Evolutionary conservation across 2,329 filamentous ascomycete species (phyloP), one percentile per base, ranked within the genome.

Genomic region (Epichloe typhina): DNA sequence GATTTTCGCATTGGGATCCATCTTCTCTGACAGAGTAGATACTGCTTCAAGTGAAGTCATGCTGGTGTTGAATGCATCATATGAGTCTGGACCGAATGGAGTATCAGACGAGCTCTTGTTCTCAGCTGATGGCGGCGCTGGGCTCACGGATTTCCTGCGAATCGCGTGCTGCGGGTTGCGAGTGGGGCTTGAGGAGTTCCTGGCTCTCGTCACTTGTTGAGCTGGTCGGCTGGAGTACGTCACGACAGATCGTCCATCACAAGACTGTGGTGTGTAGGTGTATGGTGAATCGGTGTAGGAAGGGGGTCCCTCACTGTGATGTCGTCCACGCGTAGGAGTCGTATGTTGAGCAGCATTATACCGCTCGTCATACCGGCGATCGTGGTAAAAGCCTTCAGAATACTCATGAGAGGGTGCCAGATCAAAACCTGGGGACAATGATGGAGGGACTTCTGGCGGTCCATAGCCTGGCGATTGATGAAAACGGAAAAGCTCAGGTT

Each of bases 21-120:
- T 69, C 47, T 70, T 72, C 46, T 73, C 60, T 37, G 50, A 50
- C 1, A 58, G 59, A 19, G 57, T 55, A 9, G 56, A 56, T 5
- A 44, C 46, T n/a, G 55, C 69, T 1, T 61, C 65, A 23, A 62
- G 64, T n/a, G 65, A 62, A 31, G 69, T 66, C 15, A 75, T 56
- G 4, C 65, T 66, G 1, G 85, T 83, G 55, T 90, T 90, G 56
- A 88, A 73, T 1, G 78, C 74, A 58, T 88, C 81, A 61, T 88
- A 90, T 36, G 80, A 83, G 61, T 90, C 86, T 0, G 86, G 86
- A 0, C 82, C 79, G 58, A 88, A 91, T 0, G 85, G 85, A 4
- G 85, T 66, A 15, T 75, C 76, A 2, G 83, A 84, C 5, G 78
- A 59, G 47, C 76, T 69, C 52, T 78, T 72, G 45, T 69, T 64